Conservation (phyloP, 306 rosid genomes). For the Cajanus cajan region DNA sequence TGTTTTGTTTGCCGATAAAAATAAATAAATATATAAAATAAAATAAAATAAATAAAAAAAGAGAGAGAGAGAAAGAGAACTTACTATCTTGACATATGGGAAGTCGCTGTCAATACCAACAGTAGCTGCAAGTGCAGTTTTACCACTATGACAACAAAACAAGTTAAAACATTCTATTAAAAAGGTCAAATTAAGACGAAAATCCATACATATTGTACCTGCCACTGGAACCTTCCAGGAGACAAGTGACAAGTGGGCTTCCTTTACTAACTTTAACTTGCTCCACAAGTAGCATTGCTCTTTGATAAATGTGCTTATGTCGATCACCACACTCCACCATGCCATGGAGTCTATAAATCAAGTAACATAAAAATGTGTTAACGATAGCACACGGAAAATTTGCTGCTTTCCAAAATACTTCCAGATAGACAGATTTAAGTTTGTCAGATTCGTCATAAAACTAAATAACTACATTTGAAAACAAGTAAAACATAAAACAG, state of each 20-base stretch:
- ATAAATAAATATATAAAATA: no score
- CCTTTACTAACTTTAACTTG: conserved; percentile 96
- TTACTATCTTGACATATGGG: conserved; percentile 96
- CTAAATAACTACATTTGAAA: conserved; percentile 12
- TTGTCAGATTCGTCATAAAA: conserved; percentile 1
- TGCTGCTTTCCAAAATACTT: conserved; percentile 14
- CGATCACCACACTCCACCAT: conserved; percentile 92
- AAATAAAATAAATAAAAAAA: no score
- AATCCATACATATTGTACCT: conserved; percentile 53
- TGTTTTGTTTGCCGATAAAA: no score
- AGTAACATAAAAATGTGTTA: neutral
- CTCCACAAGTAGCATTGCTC: conserved; percentile 85
- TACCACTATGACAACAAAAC: conserved; percentile 70
- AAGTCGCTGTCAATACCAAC: conserved; percentile 97
- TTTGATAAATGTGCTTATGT: conserved; percentile 74
- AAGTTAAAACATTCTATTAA: conserved; percentile 34
- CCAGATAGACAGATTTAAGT: conserved; percentile 5
- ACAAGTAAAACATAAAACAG: conserved; percentile 7
- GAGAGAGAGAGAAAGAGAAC: no score
- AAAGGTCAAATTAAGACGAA: conserved; percentile 22
- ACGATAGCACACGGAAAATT: neutral
- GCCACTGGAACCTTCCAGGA: conserved; percentile 95
- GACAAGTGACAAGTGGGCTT: conserved; percentile 93
- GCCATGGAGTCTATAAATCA: conserved; percentile 70
- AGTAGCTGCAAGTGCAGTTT: conserved; percentile 91